Conservation (phyloP, 176 grass and related monocot genomes). For the Tillandsia leiboldiana region DNA sequence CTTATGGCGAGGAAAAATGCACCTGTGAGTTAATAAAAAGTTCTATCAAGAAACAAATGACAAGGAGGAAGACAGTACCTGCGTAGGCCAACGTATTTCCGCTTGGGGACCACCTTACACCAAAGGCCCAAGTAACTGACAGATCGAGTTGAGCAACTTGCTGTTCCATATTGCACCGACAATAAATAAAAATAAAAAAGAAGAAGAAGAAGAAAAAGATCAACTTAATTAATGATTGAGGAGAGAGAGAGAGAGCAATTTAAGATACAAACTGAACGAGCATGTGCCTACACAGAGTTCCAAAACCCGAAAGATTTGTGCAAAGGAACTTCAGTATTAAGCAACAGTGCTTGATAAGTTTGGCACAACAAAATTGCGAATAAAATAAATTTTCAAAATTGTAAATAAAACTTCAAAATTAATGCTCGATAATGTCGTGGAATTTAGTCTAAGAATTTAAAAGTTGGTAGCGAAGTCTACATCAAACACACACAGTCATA, state of each 20-base stretch:
- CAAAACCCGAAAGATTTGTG: background rate
- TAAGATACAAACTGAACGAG: background rate
- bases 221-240: background rate
- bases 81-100: conserved; percentile 89
- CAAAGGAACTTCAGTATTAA: background rate
- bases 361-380: background rate
- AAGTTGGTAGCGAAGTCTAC: background rate
- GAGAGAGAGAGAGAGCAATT: background rate
- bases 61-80: conserved; percentile 31
- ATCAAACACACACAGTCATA: background rate
- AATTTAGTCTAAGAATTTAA: background rate
- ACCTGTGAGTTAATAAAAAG: conserved; percentile 4
- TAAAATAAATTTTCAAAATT: background rate
- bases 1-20: background rate
- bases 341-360: background rate
- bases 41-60: conserved; percentile 14
- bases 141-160: conserved; percentile 98
- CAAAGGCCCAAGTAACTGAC: conserved; percentile 84
- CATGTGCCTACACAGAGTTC: background rate
- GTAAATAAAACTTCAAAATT: background rate
- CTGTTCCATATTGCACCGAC: conserved; percentile 28
- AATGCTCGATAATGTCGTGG: background rate
- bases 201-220: background rate
- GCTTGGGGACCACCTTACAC: conserved; percentile 92
- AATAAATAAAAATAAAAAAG: conserved; percentile 13